Base-by-base conservation (phyloP, 1,284 basidiomycete species). In the Xerocomus alliaceus region DNA sequence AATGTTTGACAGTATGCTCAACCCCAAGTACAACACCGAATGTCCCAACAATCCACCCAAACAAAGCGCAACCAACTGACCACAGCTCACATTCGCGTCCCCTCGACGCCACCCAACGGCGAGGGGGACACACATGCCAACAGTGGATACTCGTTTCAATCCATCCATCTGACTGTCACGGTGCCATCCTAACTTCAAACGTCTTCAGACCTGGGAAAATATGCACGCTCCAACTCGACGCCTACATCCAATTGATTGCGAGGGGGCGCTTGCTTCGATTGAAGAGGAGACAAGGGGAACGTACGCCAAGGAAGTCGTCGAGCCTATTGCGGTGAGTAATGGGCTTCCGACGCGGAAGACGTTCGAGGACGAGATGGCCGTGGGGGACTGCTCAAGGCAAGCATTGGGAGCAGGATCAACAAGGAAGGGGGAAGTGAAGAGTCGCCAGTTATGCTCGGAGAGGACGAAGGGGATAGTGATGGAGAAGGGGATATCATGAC, bases 331-430 rank as follows among this genome's bases (percentile, higher is more conserved):
- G 8, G 46, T 42, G 11, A 28, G n/a, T 4, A 41, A 37, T 28
- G 49, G 44, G 10, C 46, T 47, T 17, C 54, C 42, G 15, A 31
- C 32, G 31, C 37, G n/a, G n/a, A 61, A 60, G 32, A 59, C 57
- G 6, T 22, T 56, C 2, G 58, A 62, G 18, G 71, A 73, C n/a
- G 71, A 77, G 49, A 49, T 56, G 35, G 58, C 24, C 4, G 72
- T 77, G 32, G 67, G 28, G 55, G 42, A 6, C 32, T 76, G 18
- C 71, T 77, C 0, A 62, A 61, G 17, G 39, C 5, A 9, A 52
- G n/a, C 4, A 2, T 42, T 2, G 44, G 12, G 26, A 35, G 15
- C 13, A 54, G 17, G 7, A 37, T 9, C 3, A 32, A 37, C 1
- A 45, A 34, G 5, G 46, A 48, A 7, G 58, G 15, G 18, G 44